Conservation (phyloP, 805 yeast species). For the Yarrowia divulgata region DNA sequence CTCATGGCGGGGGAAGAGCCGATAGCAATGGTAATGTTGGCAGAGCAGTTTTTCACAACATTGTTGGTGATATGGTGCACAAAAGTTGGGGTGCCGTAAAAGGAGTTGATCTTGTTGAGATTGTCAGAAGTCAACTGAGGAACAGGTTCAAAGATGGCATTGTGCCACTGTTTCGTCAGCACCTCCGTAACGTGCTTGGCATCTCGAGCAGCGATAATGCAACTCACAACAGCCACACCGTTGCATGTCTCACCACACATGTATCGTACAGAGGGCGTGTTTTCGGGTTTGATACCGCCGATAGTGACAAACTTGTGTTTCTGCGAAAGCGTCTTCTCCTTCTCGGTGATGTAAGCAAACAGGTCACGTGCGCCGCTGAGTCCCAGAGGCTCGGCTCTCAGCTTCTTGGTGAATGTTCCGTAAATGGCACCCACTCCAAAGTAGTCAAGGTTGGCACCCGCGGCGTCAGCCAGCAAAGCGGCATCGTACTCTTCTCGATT, state of each 20-base stretch:
- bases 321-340: slow-evolving; percentile 45
- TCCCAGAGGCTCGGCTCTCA: slow-evolving; percentile 67
- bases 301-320: slow-evolving; percentile 72
- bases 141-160: slow-evolving; percentile 21
- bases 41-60: slow-evolving; percentile 88
- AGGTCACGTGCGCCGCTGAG: slow-evolving; percentile 67
- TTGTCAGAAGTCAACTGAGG: neutral
- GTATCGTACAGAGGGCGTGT: slow-evolving; percentile 61
- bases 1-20: slow-evolving; percentile 93
- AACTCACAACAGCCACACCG: slow-evolving; percentile 91
- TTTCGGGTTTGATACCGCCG: slow-evolving; percentile 76
- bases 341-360: slow-evolving; percentile 56
- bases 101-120: neutral
- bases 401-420: slow-evolving; percentile 73
- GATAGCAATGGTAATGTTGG: slow-evolving; percentile 81
- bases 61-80: slow-evolving; percentile 88
- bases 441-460: slow-evolving; percentile 63
- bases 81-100: slow-evolving; percentile 49
- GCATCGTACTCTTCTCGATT: slow-evolving; percentile 63
- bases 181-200: slow-evolving; percentile 61
- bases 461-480: slow-evolving; percentile 49
- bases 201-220: slow-evolving; percentile 71
- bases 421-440: slow-evolving; percentile 85
- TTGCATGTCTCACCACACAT: slow-evolving; percentile 53
- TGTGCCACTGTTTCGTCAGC: slow-evolving; percentile 47